These are phyloP conservation scores for Blastobotrys chiropterorum DNA, from an alignment of 805 yeast species.

Conservation along the genomic window DNA sequence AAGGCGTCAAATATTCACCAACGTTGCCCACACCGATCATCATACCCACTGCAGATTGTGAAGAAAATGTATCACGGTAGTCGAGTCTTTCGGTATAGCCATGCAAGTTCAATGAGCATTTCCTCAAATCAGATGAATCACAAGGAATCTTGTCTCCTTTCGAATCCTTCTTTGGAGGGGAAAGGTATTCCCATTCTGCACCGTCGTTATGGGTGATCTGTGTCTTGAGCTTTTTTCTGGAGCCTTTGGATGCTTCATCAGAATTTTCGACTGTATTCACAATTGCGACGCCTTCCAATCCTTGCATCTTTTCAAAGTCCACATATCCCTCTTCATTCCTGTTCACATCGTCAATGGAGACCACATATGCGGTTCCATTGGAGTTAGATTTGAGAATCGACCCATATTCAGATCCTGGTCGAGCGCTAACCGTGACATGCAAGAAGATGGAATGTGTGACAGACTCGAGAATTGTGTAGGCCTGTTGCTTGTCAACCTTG, in stretches of 20 bases:
- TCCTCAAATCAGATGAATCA: constrained; percentile 38
- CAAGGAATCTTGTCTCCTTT: constrained; percentile 54
- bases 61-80: constrained; percentile 76
- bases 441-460: constrained; percentile 66
- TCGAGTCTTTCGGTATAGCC: constrained; percentile 87
- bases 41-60: constrained; percentile 84
- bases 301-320: constrained; percentile 80
- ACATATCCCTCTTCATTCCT: constrained; percentile 69
- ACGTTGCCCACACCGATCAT: constrained; percentile 92
- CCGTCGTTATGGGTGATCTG: constrained; percentile 87
- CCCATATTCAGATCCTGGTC: constrained; percentile 57
- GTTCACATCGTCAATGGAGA: constrained; percentile 64
- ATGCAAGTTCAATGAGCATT: constrained; percentile 79
- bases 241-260: constrained; percentile 38
- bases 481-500: constrained; percentile 52
- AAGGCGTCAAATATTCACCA: constrained; percentile 51
- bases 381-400: constrained; percentile 80
- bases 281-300: constrained; percentile 77
- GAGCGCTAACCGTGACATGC: constrained; percentile 67
- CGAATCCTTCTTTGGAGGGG: constrained; percentile 64
- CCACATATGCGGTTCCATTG: constrained; percentile 81
- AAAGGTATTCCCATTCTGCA: constrained; percentile 69
- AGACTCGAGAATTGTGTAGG: constrained; percentile 76
- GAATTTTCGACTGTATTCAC: constrained; percentile 63
- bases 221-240: constrained; percentile 56